These are phyloP conservation scores for Puccinia novopanici DNA, from an alignment of 1,284 basidiomycete genomes.

Conservation along the genomic window DNA sequence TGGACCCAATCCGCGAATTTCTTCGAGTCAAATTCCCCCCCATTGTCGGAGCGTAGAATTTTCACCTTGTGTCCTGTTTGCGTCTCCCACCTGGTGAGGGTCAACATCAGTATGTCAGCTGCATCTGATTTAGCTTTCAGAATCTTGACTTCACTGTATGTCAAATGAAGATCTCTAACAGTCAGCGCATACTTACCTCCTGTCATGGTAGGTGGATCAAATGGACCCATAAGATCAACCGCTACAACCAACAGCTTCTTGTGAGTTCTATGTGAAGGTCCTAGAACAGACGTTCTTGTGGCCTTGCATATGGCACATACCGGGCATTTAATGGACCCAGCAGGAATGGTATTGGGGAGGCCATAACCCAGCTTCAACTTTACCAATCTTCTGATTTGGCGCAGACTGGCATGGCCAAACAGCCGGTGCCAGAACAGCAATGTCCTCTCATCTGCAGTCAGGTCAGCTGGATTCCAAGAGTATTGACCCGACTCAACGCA, in stretches of 20 bases:
- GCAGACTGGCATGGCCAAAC: neutral
- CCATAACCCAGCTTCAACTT: neutral
- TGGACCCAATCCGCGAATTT: neutral
- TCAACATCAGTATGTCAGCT: neutral
- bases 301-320: neutral
- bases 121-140: neutral
- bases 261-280: too few relatives aligned
- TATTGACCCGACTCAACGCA: neutral
- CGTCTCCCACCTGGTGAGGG: neutral
- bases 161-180: neutral
- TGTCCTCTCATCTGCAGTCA: too few relatives aligned
- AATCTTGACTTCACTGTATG: neutral
- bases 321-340: too few relatives aligned
- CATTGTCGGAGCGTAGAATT: neutral
- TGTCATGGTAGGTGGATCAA: too few relatives aligned
- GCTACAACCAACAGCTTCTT: too few relatives aligned
- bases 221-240: too few relatives aligned
- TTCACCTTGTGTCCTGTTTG: neutral
- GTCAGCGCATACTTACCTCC: neutral
- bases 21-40: neutral
- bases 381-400: neutral
- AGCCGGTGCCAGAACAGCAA: too few relatives aligned
- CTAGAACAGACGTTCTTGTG: too few relatives aligned
- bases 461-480: neutral
- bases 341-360: too few relatives aligned